A percentile compares a stretch with the other conserved stretches of the same genome.
phyloP scores from a whole-genome alignment of 805 yeast species.

The Saccharomycopsis selenospora region DNA sequence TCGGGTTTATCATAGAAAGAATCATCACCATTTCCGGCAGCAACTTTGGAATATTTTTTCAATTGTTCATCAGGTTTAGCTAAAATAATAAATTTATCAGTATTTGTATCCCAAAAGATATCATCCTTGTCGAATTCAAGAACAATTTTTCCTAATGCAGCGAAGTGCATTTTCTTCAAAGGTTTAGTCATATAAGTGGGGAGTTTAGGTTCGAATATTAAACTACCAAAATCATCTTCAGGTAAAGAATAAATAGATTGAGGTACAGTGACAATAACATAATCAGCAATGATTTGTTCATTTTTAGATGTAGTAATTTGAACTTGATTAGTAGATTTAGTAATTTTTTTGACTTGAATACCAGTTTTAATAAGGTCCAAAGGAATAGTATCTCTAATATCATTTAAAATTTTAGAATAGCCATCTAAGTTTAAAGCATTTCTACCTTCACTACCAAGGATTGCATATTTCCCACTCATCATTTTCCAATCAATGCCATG shows the following conservation, averaged over 20 bases:
- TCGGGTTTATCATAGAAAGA: slow-evolving; percentile 8
- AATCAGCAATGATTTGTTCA: slow-evolving; percentile 37
- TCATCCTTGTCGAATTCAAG: slow-evolving; percentile 51
- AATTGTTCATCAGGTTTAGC: slow-evolving; percentile 30
- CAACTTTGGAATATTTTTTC: slow-evolving; percentile 12
- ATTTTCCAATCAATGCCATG: slow-evolving; percentile 64
- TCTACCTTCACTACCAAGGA: slow-evolving; percentile 70
- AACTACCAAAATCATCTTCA: slow-evolving; percentile 34
- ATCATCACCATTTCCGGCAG: slow-evolving; percentile 4
- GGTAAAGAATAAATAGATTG: slow-evolving; percentile 54
- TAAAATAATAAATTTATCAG: slow-evolving; percentile 43
- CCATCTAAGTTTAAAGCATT: slow-evolving; percentile 64
- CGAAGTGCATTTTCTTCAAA: slow-evolving; percentile 46
- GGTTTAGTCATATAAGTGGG: slow-evolving; percentile 40
- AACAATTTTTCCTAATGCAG: slow-evolving; percentile 65
- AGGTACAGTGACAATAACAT: slow-evolving; percentile 69
- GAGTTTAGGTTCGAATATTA: slow-evolving; percentile 49
- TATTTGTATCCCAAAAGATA: slow-evolving; percentile 51
- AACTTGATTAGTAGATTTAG: slow-evolving; percentile 27
- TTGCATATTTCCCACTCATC: slow-evolving; percentile 61
- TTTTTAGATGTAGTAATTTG: slow-evolving; percentile 27
- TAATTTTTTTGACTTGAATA: slow-evolving; percentile 37
- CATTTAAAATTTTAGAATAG: slow-evolving; percentile 44
- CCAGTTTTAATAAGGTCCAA: slow-evolving; percentile 32
- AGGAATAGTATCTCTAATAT: slow-evolving; percentile 37